phyloP scores from a whole-genome alignment of 768 basidiomycete genomes.

The Boletus reticuloceps region DNA sequence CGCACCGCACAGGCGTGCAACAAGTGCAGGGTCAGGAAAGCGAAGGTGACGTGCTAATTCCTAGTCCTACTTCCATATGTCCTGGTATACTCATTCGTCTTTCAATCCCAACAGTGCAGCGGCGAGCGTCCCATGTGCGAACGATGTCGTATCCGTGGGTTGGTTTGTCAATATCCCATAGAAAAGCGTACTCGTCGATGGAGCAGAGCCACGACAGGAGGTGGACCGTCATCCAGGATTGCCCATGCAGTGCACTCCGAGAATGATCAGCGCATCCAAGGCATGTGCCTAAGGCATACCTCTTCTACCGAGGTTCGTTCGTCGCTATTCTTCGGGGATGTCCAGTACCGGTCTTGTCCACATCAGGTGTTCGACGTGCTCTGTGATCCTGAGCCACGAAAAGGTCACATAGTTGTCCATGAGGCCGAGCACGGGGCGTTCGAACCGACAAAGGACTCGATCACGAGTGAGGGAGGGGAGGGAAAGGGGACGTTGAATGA shows the following conservation, averaged over 20 bases:
- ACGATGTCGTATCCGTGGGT: slow-evolving; percentile 56
- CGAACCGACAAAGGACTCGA: background rate
- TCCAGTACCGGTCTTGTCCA: background rate
- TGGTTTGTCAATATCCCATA: slow-evolving; percentile 57
- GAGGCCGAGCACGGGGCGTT: too few species aligned
- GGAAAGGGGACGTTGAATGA: background rate
- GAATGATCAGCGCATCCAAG: background rate
- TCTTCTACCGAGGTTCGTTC: background rate
- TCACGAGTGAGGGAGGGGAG: background rate
- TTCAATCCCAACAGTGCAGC: slow-evolving; percentile 49
- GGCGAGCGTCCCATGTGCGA: slow-evolving; percentile 69
- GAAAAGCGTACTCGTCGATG: slow-evolving; percentile 42
- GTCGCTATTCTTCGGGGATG: background rate
- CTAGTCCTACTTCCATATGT: too few species aligned
- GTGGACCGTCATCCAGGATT: too few species aligned
- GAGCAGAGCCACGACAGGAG: too few species aligned
- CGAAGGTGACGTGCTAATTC: slow-evolving; percentile 51
- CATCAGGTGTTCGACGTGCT: background rate
- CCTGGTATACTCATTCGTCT: background rate
- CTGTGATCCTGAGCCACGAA: background rate
- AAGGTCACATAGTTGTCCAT: background rate
- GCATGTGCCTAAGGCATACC: too few species aligned
- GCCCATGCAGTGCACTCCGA: background rate
- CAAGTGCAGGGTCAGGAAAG: slow-evolving; percentile 69
- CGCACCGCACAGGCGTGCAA: slow-evolving; percentile 76